Base-by-base conservation (phyloP, 2,329 filamentous ascomycete genomes). In the Xylariaceae sp. region DNA sequence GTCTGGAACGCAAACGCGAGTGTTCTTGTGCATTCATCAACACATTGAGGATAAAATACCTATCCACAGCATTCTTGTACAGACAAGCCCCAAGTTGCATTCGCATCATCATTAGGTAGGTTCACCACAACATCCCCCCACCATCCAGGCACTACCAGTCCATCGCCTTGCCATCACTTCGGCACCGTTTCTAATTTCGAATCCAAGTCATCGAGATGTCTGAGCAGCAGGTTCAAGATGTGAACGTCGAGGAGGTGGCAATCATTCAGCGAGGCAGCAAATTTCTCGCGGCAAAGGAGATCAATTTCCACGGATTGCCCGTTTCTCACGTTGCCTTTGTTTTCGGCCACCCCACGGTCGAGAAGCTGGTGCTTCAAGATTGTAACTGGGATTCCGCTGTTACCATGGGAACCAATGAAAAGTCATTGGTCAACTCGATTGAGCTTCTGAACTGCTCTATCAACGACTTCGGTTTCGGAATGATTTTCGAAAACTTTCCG, bases 131-230 rank as follows among this genome's bases (percentile, higher is more conserved):
- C 34, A 16, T 16, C n/a, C 34, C 12, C 30, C 30, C 30, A 34
- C n/a, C 9, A 10, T 12, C 30, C 3, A 34, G 12, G 30, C 30
- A 34, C 13, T 15, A 34, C 12, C 26, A 8, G 4, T 26, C 8
- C 26, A 8, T 8, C 26, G 26, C 8, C 8, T 4, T 26, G 26
- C 5, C 13, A 34, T 3, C 5, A 34, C 30, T 34, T 34, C 13
- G 12, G 3, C 16, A 39, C 15, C 13, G 16, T 15, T 18, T 39
- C 5, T 39, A 9, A 9, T 39, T 2, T 18, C 36, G 36, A 16
- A 18, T 39, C 7, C 19, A 21, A 41, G 37, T 16, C 37, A 41
- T 41, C 37, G 21, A 41, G 12, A 41, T 41, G 37, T 41, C 37
- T 6, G 16, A 19, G 8, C 22, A 21, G 13, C 39, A 41, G 10